Conservation (phyloP, 495 filamentous ascomycete genomes). For the Neurospora cerealis region DNA sequence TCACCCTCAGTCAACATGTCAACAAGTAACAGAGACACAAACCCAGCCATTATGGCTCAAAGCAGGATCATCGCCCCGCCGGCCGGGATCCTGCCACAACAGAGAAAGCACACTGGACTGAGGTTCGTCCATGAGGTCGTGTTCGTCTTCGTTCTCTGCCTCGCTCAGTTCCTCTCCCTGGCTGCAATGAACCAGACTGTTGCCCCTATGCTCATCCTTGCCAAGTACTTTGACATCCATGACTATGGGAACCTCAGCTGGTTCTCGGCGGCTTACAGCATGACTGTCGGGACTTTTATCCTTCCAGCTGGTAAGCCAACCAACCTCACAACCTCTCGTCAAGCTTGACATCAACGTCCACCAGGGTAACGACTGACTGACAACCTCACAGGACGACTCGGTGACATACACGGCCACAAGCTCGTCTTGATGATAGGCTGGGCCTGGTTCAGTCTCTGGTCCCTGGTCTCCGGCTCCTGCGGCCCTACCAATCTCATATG, state of each 20-base stretch:
- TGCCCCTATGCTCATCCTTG: slow-evolving; percentile 24
- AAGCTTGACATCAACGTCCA: neutral
- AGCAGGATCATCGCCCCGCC: neutral
- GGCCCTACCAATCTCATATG: slow-evolving; percentile 26
- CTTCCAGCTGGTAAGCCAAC: slow-evolving; percentile 32
- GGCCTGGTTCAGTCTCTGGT: slow-evolving; percentile 54
- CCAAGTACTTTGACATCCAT: slow-evolving; percentile 29
- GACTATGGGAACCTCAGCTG: slow-evolving; percentile 37
- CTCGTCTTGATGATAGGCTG: slow-evolving; percentile 50
- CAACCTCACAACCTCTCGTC: neutral
- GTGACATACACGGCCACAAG: slow-evolving; percentile 56
- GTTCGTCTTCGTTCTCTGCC: slow-evolving; percentile 11
- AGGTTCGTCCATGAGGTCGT: neutral
- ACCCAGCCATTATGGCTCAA: neutral
- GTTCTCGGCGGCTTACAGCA: slow-evolving; percentile 39
- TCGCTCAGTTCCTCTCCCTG: slow-evolving; percentile 14
- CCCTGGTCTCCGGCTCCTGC: slow-evolving; percentile 44
- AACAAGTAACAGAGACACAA: neutral
- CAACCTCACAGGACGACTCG: slow-evolving; percentile 39
- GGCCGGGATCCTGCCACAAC: neutral
- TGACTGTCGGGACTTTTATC: slow-evolving; percentile 57
- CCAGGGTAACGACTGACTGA: neutral
- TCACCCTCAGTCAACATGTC: neutral
- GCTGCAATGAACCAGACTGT: slow-evolving; percentile 16
- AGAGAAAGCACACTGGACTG: neutral